Evolutionary conservation across 768 basidiomycete species (phyloP), one percentile per base, ranked within the genome.

Genomic region (Pleurotus cornucopiae): DNA sequence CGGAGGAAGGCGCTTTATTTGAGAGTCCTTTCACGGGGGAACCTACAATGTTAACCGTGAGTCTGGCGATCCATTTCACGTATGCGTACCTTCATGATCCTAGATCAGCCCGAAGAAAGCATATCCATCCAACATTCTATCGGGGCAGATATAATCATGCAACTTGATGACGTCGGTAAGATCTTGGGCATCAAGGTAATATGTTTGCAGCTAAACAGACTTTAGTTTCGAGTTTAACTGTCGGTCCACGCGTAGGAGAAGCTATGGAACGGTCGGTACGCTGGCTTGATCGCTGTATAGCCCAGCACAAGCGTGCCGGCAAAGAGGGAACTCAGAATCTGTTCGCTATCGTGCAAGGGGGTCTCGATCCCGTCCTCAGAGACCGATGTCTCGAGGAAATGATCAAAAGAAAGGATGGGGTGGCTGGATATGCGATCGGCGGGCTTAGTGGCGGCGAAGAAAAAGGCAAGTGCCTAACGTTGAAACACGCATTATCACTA

Each of bases 121-220:
- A 94, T 95, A 41, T 83, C 85, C 13, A 89, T 93, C 63, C 92
- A 96, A 66, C 94, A 96, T 65, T 78, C 87, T 6, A 94, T 96
- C 43, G 92, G 93, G 4, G 90, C 87, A 23, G 93, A 96, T 66
- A 96, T 96, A 58, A 92, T 96, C 58, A 95, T 96, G 94, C 93
- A 92, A 67, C 78, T 94, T 14, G 92, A 94, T 67, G 92, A 94
- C 69, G 92, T 94, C 49, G 91, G 91, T 88, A 63, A 67, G 85
- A 73, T 44, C n/a, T 34, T 49, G 0, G 3, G 30, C 30, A 7
- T 38, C 14, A 25, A 23, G 18, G 5, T 47, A 3, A 14, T 20
- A 47, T 20, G 6, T 11, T 44, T 4, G 43, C 0, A 7, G 11
- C 5, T 47, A 13, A 13, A 55, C 54, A 21, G 49, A 1, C 46